These are phyloP conservation scores for Dovyalis caffra DNA, from an alignment of 345 rosid genomes.

Conservation along the genomic window DNA sequence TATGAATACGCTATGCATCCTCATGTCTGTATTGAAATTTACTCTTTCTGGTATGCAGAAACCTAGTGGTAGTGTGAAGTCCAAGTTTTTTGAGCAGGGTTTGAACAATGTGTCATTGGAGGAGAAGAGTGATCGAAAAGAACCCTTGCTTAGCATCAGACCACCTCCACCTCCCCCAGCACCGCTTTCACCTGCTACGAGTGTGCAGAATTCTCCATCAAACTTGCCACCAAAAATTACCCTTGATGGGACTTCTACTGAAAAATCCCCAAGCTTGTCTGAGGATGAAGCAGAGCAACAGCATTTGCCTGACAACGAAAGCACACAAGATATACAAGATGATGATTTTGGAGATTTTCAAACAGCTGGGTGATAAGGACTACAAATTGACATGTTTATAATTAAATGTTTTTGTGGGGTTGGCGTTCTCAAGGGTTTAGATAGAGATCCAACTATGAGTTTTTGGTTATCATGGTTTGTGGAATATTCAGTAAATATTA, in stretches of 20 bases:
- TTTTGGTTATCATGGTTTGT: conserved; percentile 8
- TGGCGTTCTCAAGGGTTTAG: neutral
- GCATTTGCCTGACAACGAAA: conserved; percentile 25
- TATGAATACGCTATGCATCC: neutral
- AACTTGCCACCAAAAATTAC: conserved; percentile 32
- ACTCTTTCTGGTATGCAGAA: conserved; percentile 38
- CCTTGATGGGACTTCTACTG: conserved; percentile 30
- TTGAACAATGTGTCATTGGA: conserved; percentile 53
- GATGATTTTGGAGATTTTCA: conserved; percentile 99
- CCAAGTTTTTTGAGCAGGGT: conserved; percentile 58
- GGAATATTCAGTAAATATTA: conserved; percentile 10
- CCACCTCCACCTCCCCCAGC: conserved; percentile 86
- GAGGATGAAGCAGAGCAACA: conserved; percentile 38
- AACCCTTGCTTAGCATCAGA: conserved; percentile 52
- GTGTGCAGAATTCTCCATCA: conserved; percentile 39
- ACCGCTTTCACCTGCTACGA: conserved; percentile 54
- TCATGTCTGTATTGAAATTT: neutral
- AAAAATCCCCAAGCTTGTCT: conserved; percentile 17
- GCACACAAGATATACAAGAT: conserved; percentile 51
- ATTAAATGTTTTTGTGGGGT: neutral
- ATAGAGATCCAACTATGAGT: neutral
- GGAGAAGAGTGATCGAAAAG: conserved; percentile 54
- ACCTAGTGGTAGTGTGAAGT: conserved; percentile 40
- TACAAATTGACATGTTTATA: neutral
- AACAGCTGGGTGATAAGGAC: conserved; percentile 53